Evolutionary conservation across 225 moss, liverwort and hornwort species (phyloP), one percentile per base, ranked within the genome.

Genomic region (Bryum argenteum): DNA sequence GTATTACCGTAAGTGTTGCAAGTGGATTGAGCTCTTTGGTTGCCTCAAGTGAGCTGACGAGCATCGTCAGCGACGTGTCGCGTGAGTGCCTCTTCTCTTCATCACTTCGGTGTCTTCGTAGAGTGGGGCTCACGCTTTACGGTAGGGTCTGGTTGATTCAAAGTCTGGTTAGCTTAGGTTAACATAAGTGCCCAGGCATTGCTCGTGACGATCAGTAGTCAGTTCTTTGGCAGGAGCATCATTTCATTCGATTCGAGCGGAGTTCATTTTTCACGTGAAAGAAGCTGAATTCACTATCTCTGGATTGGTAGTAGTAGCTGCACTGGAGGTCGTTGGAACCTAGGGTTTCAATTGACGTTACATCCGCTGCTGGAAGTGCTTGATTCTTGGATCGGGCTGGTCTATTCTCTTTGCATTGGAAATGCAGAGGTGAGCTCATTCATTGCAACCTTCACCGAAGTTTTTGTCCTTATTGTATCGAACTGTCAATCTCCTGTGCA

Each of bases 61-160:
- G 61, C 76, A 64, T 73, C 65, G 33, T 48, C 9, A 22, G 69
- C 68, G 41, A 82, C 71, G 79, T 79, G 72, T 79, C 63, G 23
- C 40, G 8, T 55, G 58, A 5, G 56, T 44, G 72, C 42, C 52
- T 52, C 40, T 61, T 57, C 71, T 56, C 63, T 44, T 18, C 73
- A 19, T 39, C 23, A 14, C 64, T 73, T 59, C 10, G 42, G 52
- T 52, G 18, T 51, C n/a, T 71, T 65, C 18, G 19, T 78, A 8
- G 73, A 74, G 65, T 75, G 55, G 17, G 20, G 55, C 37, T 61
- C 77, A 74, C 70, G 81, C 58, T 72, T 72, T 26, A 67, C 40
- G 39, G 39, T 57, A 77, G 73, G 76, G 70, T 71, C 37, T n/a
- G n/a, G n/a, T 15, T 67, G n/a, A 56, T 75, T 43, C 54, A 19